These are phyloP conservation scores for Cercospora brassicicola DNA, from an alignment of 2,329 filamentous ascomycete genomes.

Conservation along the genomic window DNA sequence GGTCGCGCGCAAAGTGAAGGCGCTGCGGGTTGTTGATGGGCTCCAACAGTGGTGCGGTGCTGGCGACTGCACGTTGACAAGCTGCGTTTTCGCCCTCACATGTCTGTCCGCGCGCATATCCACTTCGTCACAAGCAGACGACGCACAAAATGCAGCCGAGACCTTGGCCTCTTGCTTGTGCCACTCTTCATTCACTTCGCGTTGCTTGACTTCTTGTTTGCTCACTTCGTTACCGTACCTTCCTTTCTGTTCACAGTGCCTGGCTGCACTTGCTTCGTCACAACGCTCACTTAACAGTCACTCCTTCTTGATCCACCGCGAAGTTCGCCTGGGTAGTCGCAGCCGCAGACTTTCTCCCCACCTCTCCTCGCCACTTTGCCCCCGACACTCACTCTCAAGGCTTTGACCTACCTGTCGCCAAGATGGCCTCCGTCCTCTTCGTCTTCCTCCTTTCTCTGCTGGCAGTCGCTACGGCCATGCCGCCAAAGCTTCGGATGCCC, in stretches of 20 bases:
- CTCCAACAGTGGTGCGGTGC: background rate
- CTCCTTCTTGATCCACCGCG: background rate
- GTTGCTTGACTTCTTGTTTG: background rate
- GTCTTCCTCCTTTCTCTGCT: constrained; percentile 48
- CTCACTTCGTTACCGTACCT: background rate
- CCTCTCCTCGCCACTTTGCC: no score
- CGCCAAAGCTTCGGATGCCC: background rate
- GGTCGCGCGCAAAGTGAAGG: background rate
- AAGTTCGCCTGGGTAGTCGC: no score
- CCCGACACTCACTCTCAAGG: background rate
- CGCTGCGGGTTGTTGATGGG: background rate
- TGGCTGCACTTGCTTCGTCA: background rate
- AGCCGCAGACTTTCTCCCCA: no score
- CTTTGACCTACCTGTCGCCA: background rate
- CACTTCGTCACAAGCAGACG: background rate
- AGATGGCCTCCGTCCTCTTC: constrained; percentile 35
- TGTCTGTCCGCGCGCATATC: background rate
- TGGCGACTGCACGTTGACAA: background rate
- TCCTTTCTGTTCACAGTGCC: background rate
- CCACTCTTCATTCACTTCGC: background rate
- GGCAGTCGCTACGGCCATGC: constrained; percentile 43
- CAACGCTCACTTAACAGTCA: background rate
- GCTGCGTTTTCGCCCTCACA: background rate
- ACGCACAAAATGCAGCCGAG: constrained; percentile 1
- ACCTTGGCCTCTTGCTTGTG: constrained; percentile 7